phyloP scores from a whole-genome alignment of 1,284 basidiomycete species.

The Phellinidium pouzarii region DNA sequence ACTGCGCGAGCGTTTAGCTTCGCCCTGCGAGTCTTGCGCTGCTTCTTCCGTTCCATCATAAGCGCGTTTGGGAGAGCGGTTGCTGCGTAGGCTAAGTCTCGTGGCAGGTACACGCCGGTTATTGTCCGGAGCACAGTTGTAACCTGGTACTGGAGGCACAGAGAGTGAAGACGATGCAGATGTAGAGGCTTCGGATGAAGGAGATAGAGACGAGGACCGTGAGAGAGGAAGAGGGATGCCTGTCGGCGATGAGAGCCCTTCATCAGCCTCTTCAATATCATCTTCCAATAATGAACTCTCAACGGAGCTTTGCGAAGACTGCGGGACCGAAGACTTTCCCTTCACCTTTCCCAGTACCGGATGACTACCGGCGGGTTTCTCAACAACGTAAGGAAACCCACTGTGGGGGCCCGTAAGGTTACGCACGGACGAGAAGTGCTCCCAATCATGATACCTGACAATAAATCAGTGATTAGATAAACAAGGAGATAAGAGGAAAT shows the following conservation, averaged over 20 bases:
- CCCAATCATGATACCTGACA: constrained; percentile 82
- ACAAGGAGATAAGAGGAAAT: constrained; percentile 17
- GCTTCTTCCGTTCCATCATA: constrained; percentile 54
- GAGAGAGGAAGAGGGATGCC: constrained; percentile 38
- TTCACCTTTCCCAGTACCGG: constrained; percentile 15
- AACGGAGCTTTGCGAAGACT: constrained; percentile 19
- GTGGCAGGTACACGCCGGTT: not conserved
- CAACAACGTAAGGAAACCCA: constrained; percentile 66
- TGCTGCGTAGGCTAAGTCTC: constrained; percentile 24
- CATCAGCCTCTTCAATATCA: constrained; percentile 6
- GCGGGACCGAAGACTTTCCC: constrained; percentile 20
- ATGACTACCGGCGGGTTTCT: constrained; percentile 32
- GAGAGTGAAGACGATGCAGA: constrained; percentile 14
- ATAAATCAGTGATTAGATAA: constrained; percentile 9
- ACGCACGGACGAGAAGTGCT: constrained; percentile 90
- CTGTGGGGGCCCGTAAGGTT: constrained; percentile 80
- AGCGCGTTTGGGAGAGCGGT: constrained; percentile 56
- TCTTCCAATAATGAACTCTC: constrained; percentile 22
- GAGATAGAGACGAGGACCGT: constrained; percentile 37
- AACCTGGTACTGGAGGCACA: constrained; percentile 16
- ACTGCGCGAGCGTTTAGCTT: constrained; percentile 38
- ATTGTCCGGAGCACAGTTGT: constrained; percentile 10
- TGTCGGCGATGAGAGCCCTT: constrained; percentile 19
- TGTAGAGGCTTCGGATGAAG: constrained; percentile 13
- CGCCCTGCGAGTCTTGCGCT: constrained; percentile 35